Evolutionary conservation across 2,329 filamentous ascomycete genomes (phyloP).

Genomic region (Neonectria neomacrospora): DNA sequence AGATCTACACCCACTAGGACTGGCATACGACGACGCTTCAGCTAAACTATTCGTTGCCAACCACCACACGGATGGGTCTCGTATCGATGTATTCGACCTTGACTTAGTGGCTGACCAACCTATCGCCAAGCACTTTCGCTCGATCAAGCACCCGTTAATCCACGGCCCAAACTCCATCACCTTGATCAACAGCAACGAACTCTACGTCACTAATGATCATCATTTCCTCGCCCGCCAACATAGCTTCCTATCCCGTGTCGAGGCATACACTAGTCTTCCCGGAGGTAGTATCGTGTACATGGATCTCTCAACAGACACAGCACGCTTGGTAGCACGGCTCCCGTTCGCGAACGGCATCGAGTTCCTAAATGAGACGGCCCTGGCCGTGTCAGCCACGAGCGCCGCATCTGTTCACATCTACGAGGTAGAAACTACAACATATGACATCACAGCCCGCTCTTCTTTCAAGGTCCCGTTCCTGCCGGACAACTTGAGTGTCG

Average conservation of each 20-base stretch:
- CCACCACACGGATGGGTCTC: slow-evolving; percentile 49
- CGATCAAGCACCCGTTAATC: slow-evolving; percentile 53
- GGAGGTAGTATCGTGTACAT: slow-evolving; percentile 53
- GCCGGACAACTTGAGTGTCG: slow-evolving; percentile 54
- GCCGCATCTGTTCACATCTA: slow-evolving; percentile 29
- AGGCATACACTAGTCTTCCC: slow-evolving; percentile 50
- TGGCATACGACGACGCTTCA: slow-evolving; percentile 51
- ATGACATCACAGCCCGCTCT: slow-evolving; percentile 6
- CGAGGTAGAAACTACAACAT: slow-evolving; percentile 8
- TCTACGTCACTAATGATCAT: slow-evolving; percentile 57
- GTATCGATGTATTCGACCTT: slow-evolving; percentile 54
- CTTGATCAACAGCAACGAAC: slow-evolving; percentile 48
- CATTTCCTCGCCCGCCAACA: slow-evolving; percentile 44
- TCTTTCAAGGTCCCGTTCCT: slow-evolving; percentile 49
- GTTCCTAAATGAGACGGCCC: slow-evolving; percentile 51
- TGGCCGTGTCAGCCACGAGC: slow-evolving; percentile 52
- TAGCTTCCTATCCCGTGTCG: slow-evolving; percentile 44
- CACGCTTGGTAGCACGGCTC: slow-evolving; percentile 47
- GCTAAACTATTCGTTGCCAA: slow-evolving; percentile 52
- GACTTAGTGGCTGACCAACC: slow-evolving; percentile 46
- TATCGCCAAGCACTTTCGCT: slow-evolving; percentile 46
- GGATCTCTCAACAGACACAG: slow-evolving; percentile 29
- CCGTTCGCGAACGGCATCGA: slow-evolving; percentile 57
- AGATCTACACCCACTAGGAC: slow-evolving; percentile 53
- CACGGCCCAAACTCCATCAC: slow-evolving; percentile 54